phyloP scores from a whole-genome alignment of 768 basidiomycete genomes.

The Cyclocybe cylindracea region DNA sequence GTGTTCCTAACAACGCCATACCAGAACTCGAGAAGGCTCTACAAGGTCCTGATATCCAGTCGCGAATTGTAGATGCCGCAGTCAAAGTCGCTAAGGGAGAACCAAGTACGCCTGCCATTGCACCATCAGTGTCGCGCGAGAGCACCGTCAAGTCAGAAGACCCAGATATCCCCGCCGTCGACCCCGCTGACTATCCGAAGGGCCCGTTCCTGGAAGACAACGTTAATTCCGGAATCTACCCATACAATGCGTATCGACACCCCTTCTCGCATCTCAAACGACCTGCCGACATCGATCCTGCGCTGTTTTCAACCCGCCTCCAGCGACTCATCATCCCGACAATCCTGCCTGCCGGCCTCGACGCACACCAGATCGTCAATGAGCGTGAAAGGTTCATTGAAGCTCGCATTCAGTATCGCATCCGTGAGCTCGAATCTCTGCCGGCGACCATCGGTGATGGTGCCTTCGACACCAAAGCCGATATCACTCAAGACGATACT shows the following conservation, averaged over 20 bases:
- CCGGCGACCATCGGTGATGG: constrained; percentile 83
- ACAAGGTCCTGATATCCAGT: constrained; percentile 57
- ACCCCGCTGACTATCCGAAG: constrained; percentile 65
- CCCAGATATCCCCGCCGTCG: constrained; percentile 39
- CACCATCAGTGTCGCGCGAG: constrained; percentile 33
- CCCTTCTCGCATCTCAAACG: constrained; percentile 83
- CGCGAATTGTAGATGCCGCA: constrained; percentile 71
- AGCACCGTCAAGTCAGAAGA: constrained; percentile 60
- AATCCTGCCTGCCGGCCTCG: constrained; percentile 88
- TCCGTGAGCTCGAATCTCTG: constrained; percentile 80
- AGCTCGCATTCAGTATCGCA: constrained; percentile 84
- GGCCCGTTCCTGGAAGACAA: constrained; percentile 81
- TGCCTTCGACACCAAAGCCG: constrained; percentile 51
- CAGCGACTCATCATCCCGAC: constrained; percentile 86
- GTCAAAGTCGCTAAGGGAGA: constrained; percentile 71
- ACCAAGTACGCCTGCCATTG: constrained; percentile 25
- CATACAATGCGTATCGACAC: constrained; percentile 87
- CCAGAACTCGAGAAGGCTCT: constrained; percentile 67
- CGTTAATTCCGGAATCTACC: constrained; percentile 78
- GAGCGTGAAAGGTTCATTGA: constrained; percentile 93
- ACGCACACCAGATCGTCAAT: constrained; percentile 87
- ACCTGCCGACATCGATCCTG: constrained; percentile 56
- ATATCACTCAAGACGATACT: constrained; percentile 35
- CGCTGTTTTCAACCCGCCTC: constrained; percentile 67
- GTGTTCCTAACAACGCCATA: constrained; percentile 59